Percentiles rank a stretch among this genome's conserved stretches.
Evolutionary conservation across 1,284 basidiomycete species (phyloP).

Genomic region (Puccinia triticina): DNA sequence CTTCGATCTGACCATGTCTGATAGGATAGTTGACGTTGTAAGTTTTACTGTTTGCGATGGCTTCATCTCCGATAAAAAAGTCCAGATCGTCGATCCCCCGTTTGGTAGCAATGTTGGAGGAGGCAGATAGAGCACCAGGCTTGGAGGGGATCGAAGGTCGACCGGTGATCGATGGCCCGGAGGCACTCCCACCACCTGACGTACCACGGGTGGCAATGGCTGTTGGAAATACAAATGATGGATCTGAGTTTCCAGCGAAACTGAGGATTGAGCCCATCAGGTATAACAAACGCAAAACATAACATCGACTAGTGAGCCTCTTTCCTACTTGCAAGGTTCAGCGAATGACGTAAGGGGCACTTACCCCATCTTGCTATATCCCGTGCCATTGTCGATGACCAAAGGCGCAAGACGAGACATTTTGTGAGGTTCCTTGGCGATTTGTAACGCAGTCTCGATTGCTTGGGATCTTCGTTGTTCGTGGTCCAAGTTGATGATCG

Average conservation of each 20-base stretch:
- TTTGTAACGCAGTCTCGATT: background rate
- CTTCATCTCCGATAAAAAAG: conserved; percentile 99
- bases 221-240: conserved; percentile 71
- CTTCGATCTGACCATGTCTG: conserved; percentile 96
- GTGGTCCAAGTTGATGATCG: no score
- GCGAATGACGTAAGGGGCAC: conserved; percentile 56
- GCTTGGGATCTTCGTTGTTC: background rate
- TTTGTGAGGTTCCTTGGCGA: background rate
- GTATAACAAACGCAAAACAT: background rate
- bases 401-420: conserved; percentile 73
- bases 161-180: conserved; percentile 51
- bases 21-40: conserved; percentile 97
- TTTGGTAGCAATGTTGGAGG: conserved; percentile 86
- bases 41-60: conserved; percentile 70
- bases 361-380: conserved; percentile 95
- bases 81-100: conserved; percentile 98
- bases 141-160: conserved; percentile 76
- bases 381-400: conserved; percentile 97
- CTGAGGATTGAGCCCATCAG: conserved; percentile 62
- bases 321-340: background rate
- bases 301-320: background rate
- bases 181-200: conserved; percentile 53
- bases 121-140: conserved; percentile 64
- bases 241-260: conserved; percentile 98
- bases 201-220: conserved; percentile 59